Conservation (phyloP, 768 basidiomycete species). For the Rhizopogon vinicolor region DNA sequence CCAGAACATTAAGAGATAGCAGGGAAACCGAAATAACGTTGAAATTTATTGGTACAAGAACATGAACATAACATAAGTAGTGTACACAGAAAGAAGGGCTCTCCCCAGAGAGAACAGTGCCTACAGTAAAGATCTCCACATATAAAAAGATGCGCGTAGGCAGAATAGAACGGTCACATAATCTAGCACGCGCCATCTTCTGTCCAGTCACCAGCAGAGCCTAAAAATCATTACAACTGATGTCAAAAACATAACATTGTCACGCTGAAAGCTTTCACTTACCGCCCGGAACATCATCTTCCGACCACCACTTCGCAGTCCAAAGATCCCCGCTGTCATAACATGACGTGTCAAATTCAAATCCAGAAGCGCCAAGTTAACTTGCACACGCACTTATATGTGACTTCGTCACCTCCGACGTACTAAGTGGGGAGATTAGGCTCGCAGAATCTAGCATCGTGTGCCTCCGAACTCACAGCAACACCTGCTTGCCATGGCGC, state of each 20-base stretch:
- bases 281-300: conserved; percentile 34
- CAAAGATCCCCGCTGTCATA: conserved; percentile 40
- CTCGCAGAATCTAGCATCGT: background rate
- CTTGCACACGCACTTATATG: conserved; percentile 30
- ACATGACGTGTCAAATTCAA: background rate
- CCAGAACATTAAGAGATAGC: background rate
- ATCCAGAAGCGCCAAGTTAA: no score
- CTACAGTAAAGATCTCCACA: background rate
- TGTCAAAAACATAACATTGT: background rate
- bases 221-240: conserved; percentile 1
- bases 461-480: conserved; percentile 28
- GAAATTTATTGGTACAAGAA: background rate
- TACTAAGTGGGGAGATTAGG: conserved; percentile 29
- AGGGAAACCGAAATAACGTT: background rate
- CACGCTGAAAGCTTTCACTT: conserved; percentile 9
- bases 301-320: conserved; percentile 46
- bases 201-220: conserved; percentile 26
- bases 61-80: background rate
- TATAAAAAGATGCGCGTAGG: background rate
- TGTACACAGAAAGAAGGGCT: background rate
- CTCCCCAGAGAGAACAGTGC: no score
- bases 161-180: background rate
- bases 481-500: conserved; percentile 34
- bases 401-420: conserved; percentile 33
- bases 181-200: conserved; percentile 27